phyloP scores from a whole-genome alignment of 1,284 basidiomycete genomes.

The Agroathelia rolfsii region DNA sequence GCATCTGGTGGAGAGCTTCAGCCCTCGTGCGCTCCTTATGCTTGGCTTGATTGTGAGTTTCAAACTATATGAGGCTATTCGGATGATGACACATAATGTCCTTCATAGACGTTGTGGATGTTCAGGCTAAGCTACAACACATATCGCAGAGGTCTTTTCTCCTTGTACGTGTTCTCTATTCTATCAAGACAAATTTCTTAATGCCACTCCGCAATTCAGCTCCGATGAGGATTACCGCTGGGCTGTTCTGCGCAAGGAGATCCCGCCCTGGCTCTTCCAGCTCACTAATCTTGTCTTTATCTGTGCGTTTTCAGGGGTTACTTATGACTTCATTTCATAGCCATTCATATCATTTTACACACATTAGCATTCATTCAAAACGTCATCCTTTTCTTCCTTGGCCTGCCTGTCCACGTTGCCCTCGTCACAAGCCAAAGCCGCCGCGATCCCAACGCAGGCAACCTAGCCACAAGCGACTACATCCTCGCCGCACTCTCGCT shows the following conservation, averaged over 20 bases:
- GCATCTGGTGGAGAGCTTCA: constrained; percentile 37
- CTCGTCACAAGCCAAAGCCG: no score
- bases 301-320: constrained; percentile 24
- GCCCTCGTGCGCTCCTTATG: constrained; percentile 66
- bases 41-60: constrained; percentile 46
- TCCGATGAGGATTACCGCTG: constrained; percentile 90
- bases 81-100: constrained; percentile 8
- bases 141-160: constrained; percentile 77
- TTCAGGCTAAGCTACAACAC: constrained; percentile 76
- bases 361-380: constrained; percentile 61
- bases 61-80: background rate
- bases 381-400: constrained; percentile 69
- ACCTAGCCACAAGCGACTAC: constrained; percentile 59
- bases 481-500: constrained; percentile 52
- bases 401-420: constrained; percentile 47
- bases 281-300: constrained; percentile 79
- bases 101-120: constrained; percentile 52
- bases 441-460: constrained; percentile 41
- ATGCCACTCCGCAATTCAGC: constrained; percentile 20
- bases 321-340: background rate
- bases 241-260: constrained; percentile 59
- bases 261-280: constrained; percentile 69
- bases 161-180: constrained; percentile 33
- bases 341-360: no score
- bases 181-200: background rate